Percentiles rank a stretch among this genome's conserved stretches.
Evolutionary conservation across 129 eudicot genomes (phyloP).

Genomic region (Sambucus nigra): DNA sequence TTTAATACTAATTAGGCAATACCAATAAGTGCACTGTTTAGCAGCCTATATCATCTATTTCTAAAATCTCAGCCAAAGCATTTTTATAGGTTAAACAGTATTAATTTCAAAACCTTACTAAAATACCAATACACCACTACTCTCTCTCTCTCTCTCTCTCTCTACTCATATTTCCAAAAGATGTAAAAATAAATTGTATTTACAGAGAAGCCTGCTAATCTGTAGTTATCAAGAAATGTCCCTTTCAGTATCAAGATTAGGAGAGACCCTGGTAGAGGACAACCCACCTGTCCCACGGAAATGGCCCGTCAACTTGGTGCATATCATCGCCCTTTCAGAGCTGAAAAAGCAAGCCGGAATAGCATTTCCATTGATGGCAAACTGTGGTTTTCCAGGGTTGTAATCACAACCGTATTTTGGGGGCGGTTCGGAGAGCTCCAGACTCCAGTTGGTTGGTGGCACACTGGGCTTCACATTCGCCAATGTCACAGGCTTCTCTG

Average conservation of each 20-base stretch:
- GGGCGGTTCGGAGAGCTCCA: slow-evolving; percentile 53
- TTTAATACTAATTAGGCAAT: too few relatives aligned
- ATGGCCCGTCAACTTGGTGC: not conserved
- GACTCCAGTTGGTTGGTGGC: slow-evolving; percentile 46
- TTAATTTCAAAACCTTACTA: too few relatives aligned
- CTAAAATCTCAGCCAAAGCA: too few relatives aligned
- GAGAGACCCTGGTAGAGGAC: slow-evolving; percentile 1
- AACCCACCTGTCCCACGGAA: not conserved
- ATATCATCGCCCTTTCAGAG: slow-evolving; percentile 18
- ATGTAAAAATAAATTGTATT: too few relatives aligned
- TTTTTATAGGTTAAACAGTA: too few relatives aligned
- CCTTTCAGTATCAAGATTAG: not conserved
- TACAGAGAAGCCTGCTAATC: not conserved
- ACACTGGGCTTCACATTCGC: slow-evolving; percentile 40
- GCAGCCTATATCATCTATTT: too few relatives aligned
- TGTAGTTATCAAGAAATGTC: not conserved
- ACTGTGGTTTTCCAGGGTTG: slow-evolving; percentile 34
- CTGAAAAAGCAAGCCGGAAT: slow-evolving; percentile 27
- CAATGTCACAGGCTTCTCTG: slow-evolving; percentile 44
- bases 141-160: too few relatives aligned
- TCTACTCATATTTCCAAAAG: too few relatives aligned
- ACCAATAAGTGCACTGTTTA: too few relatives aligned
- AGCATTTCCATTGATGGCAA: slow-evolving; percentile 25
- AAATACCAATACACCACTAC: too few relatives aligned
- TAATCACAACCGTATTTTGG: slow-evolving; percentile 47